Percentiles rank a stretch among this genome's conserved stretches.
phyloP scores from a whole-genome alignment of 2,329 filamentous ascomycete species.

The Xylaria polymorpha region DNA sequence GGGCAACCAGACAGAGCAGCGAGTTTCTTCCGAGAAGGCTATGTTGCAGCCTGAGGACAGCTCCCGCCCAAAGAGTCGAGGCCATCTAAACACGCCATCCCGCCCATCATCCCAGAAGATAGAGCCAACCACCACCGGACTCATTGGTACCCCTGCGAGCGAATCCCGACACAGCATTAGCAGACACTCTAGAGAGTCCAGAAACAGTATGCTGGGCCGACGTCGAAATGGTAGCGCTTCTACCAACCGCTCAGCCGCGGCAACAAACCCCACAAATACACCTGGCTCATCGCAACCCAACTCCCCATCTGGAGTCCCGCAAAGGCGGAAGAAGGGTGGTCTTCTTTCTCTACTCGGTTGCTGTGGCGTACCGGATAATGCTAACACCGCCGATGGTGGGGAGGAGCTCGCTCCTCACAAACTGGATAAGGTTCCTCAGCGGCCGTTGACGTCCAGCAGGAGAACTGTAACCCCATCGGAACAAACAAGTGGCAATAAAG shows the following conservation, averaged over 20 bases:
- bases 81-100: conserved; percentile 69
- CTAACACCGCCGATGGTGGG: conserved; percentile 64
- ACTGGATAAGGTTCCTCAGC: conserved; percentile 66
- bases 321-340: conserved; percentile 66
- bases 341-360: conserved; percentile 72
- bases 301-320: conserved; percentile 61
- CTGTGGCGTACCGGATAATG: conserved; percentile 72
- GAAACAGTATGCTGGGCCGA: conserved; percentile 71
- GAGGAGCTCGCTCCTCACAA: conserved; percentile 66
- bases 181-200: conserved; percentile 73
- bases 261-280: conserved; percentile 63
- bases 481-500: conserved; percentile 57
- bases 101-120: conserved; percentile 71
- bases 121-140: conserved; percentile 68
- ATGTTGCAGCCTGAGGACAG: conserved; percentile 42
- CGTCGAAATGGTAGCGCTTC: conserved; percentile 75
- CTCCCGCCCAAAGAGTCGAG: conserved; percentile 53
- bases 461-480: conserved; percentile 65
- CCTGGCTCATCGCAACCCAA: conserved; percentile 63
- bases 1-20: conserved; percentile 45
- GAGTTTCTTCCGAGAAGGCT: conserved; percentile 45
- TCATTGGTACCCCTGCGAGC: conserved; percentile 69
- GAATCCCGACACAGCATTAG: conserved; percentile 72
- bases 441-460: conserved; percentile 66
- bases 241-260: conserved; percentile 70